phyloP scores from a whole-genome alignment of 2,329 filamentous ascomycete species.

The Xylariomycetidae sp. region DNA sequence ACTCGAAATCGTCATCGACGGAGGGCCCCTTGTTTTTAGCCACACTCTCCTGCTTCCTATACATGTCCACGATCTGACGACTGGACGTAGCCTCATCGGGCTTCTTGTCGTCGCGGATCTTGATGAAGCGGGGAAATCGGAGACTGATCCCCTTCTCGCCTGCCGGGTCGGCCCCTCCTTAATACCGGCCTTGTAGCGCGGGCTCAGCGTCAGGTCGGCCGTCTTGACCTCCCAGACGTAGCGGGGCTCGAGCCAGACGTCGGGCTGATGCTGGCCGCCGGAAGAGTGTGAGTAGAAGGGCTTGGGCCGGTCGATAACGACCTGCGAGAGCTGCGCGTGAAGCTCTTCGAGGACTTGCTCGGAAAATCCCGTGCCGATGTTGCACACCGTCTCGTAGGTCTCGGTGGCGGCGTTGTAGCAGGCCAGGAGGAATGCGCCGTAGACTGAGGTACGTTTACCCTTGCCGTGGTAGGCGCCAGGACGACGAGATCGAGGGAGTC shows the following conservation, averaged over 20 bases:
- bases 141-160: conserved; percentile 79
- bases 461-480: conserved; percentile 86
- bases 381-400: conserved; percentile 92
- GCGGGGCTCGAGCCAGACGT: conserved; percentile 95
- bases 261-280: conserved; percentile 87
- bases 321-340: conserved; percentile 67
- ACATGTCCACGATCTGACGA: conserved; percentile 92
- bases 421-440: conserved; percentile 90
- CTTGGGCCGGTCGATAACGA: conserved; percentile 84
- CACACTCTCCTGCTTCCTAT: conserved; percentile 88
- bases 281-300: conserved; percentile 88
- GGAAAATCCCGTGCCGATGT: conserved; percentile 95
- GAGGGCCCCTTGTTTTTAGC: conserved; percentile 77
- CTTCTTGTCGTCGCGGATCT: conserved; percentile 91
- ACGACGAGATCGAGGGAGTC: conserved; percentile 97
- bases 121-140: conserved; percentile 90
- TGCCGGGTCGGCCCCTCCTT: conserved; percentile 67
- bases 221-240: conserved; percentile 98
- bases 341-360: conserved; percentile 90
- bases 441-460: conserved; percentile 92
- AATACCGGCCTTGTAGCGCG: conserved; percentile 86
- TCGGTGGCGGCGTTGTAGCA: conserved; percentile 82
- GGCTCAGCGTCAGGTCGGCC: conserved; percentile 87
- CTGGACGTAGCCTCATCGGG: conserved; percentile 82
- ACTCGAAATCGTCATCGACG: conserved; percentile 97